Base-by-base conservation (phyloP, 2,329 filamentous ascomycete species). In the Epichloe coenophiala region DNA sequence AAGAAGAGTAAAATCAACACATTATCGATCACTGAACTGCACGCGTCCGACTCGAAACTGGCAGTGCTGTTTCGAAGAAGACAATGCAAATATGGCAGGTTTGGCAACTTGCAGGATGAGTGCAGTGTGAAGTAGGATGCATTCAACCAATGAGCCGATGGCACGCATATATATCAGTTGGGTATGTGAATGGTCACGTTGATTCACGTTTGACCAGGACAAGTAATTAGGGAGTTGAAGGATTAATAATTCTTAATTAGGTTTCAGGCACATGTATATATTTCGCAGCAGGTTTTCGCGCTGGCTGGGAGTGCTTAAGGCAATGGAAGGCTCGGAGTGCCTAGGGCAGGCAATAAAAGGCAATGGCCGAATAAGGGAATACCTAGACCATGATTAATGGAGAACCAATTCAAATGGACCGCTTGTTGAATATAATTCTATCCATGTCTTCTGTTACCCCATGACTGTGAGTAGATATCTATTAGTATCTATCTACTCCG, bases 191-290 rank as follows among this genome's bases (percentile, higher is more conserved):
- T 13, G 47, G 36, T 48, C 27, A 39, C 46, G 47, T 45, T 19
- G 13, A 51, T 45, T 43, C 23, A 52, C 12, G 49, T 33, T 36
- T n/a, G 3, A 35, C n/a, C 19, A 45, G 21, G 33, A 8, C 8
- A 27, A 45, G 46, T 19, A 27, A 45, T 42, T 13, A 13, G 33
- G 35, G 37, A 44, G 5, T 48, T 40, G 1, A n/a, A n/a, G 38
- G 49, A 43, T 53, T 50, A 15, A 11, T 50, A 47, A 48, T 52
- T 45, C 2, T 31, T 54, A 53, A 52, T 52, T 37, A 31, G 8
- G 45, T 21, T 45, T 49, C 31, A 44, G 43, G 43, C 15, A 42
- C 35, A 44, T 55, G 45, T 50, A 49, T 40, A 51, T 51, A 50
- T 21, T 51, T 35, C 9, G 15, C 8, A 15, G 42, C 13, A 7